Evolutionary conservation across 1,139 yeast species (phyloP), one percentile per base, ranked within the genome.

Genomic region (Scheffersomyces illinoinensis): DNA sequence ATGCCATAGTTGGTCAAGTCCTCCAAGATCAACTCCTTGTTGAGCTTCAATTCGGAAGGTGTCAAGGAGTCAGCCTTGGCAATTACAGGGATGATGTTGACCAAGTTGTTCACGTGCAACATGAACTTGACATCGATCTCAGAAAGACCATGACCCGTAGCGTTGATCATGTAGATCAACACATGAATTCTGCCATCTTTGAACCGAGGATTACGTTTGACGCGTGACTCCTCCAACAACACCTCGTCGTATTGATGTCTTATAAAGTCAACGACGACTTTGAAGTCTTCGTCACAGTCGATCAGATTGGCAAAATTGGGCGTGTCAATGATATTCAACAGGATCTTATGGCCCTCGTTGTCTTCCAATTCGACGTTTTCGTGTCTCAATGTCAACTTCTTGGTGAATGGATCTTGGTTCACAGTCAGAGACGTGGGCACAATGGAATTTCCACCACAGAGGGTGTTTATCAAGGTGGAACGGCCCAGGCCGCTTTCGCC

Each of bases 271-370:
- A 81, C 84, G 55, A 81, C 73, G 53, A 79, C 74, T 64, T 78
- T 78, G 64, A 78, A 78, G 62, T 78, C 82, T 50, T 78, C 81
- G 58, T 74, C 78, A 72, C 70, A 67, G 68, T 79, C 74, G 63
- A 89, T 78, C 65, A 80, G 85, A 67, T 89, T 91, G 61, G 96
- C 96, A 76, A 89, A 91, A 49, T 92, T 92, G 3, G 95, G 95
- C 0, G 95, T 89, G 64, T 81, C 85, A 58, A 81, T 81, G 58
- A 81, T 80, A 62, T 81, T 81, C 57, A 81, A 71, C 52, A 80
- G 76, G 61, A 81, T 81, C 70, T 81, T 81, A 68, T 80, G 84
- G 43, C 85, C 85, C 59, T 81, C 85, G 65, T 81, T 80, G 66
- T 81, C 85, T 66, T 81, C 85, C 68, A 81, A 77, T 66, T 81